These are phyloP conservation scores for Pseudisothecium myosuroides DNA, from an alignment of 225 moss, liverwort and hornwort species.

Conservation along the genomic window DNA sequence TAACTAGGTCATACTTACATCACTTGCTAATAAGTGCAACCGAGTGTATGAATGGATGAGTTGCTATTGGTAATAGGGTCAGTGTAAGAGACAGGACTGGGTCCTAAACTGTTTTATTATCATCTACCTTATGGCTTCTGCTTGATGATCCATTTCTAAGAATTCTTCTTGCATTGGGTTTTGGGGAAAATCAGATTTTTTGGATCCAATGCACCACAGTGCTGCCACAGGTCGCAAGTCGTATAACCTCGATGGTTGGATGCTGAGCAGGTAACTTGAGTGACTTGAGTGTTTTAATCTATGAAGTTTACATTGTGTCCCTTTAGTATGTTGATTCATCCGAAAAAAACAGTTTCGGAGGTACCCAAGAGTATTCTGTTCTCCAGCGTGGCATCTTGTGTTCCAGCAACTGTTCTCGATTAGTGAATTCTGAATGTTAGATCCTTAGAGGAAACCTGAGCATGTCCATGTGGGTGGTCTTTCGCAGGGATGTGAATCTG, in stretches of 20 bases:
- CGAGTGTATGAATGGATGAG: neutral
- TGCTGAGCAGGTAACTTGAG: conserved; percentile 43
- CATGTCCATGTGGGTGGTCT: neutral
- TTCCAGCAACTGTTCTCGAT: neutral
- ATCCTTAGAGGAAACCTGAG: neutral
- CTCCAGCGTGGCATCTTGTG: neutral
- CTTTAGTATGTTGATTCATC: neutral
- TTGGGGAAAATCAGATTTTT: conserved; percentile 37
- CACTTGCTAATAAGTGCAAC: neutral
- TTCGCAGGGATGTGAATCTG: conserved; percentile 58
- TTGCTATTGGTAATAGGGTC: neutral
- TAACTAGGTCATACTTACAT: neutral
- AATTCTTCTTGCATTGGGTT: neutral
- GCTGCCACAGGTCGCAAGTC: conserved; percentile 58
- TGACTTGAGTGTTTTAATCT: neutral
- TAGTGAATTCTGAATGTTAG: neutral
- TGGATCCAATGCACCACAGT: conserved; percentile 70
- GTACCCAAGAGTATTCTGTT: neutral
- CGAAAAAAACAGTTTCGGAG: neutral
- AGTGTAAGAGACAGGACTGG: neutral
- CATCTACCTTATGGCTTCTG: neutral
- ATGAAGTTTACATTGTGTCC: neutral
- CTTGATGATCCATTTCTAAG: neutral
- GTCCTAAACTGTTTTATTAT: neutral
- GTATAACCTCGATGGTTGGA: conserved; percentile 67